Base-by-base conservation (phyloP, 2,329 filamentous ascomycete species). In the Xylaria digitata region DNA sequence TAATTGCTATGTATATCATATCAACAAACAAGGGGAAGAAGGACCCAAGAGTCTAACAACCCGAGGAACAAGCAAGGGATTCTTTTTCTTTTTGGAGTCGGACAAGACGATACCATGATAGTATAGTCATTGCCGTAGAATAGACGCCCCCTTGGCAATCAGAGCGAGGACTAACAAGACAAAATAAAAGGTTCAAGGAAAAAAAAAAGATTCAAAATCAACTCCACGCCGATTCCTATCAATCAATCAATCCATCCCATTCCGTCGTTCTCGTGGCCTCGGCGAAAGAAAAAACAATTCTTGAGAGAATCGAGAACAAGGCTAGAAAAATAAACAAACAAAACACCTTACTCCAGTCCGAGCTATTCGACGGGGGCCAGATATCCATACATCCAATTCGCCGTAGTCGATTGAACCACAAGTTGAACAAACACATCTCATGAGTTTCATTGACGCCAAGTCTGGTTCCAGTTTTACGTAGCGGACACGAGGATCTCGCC, bases 401-500 rank as follows among this genome's bases (percentile, higher is more conserved):
- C 37, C 37, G 32, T 8, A 34, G 32, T 34, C 32, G 32, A 34
- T 34, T 34, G 32, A 34, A 8, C 32, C 26, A 26, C 26, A 26
- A 26, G 26, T 26, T 26, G 26, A 26, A 34, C 32, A 34, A 34
- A 6, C 32, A 11, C 6, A n/a, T n/a, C n/a, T n/a, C n/a, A n/a
- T n/a, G n/a, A 34, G 32, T 15, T 42, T 34, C n/a, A 34, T 21
- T 15, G 6, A 30, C 34, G 21, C n/a, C 3, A 17, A 42, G 17
- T 53, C 34, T 50, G 19, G 5, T 32, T 34, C 54, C 13, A 58
- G 37, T 32, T 53, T 70, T 66, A 77, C 65, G 74, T 73, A 42
- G 75, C 78, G 59, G 78, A 77, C 40, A 81, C 74, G 43, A 80
- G 75, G 50, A 82, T 66, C 63, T 80, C 79, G 42, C 77, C 75